These are phyloP conservation scores for Macrophomina phaseolina DNA, from an alignment of 2,329 filamentous ascomycete species.

Conservation along the genomic window DNA sequence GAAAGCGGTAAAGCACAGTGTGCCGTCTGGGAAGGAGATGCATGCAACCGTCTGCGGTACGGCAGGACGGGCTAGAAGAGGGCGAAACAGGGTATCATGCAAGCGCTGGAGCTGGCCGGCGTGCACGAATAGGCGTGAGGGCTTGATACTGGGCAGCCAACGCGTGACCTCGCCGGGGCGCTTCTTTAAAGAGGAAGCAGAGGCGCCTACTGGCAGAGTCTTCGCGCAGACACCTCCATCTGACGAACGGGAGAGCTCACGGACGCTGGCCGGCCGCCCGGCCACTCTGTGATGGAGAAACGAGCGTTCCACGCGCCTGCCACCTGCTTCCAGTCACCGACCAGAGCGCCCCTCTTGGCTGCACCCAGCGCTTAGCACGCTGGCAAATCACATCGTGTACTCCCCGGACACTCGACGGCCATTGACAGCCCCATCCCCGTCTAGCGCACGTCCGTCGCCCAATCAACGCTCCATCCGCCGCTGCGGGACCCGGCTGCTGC, in stretches of 20 bases:
- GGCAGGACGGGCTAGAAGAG: conserved; percentile 35
- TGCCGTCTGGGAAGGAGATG: conserved; percentile 45
- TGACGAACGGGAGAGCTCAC: background rate
- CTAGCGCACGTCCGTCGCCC: too few relatives aligned
- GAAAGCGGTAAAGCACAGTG: conserved; percentile 47
- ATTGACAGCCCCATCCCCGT: too few relatives aligned
- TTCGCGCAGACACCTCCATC: conserved; percentile 11
- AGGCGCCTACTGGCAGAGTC: conserved; percentile 26
- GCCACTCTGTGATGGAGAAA: too few relatives aligned
- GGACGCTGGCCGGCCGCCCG: too few relatives aligned
- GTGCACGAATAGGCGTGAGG: background rate
- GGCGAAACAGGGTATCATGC: conserved; percentile 35
- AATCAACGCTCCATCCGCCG: too few relatives aligned
- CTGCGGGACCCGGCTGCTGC: too few relatives aligned
- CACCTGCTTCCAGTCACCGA: too few relatives aligned
- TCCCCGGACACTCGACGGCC: too few relatives aligned
- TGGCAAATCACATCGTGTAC: too few relatives aligned
- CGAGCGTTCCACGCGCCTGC: too few relatives aligned
- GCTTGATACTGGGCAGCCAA: conserved; percentile 20
- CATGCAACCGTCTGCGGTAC: conserved; percentile 49
- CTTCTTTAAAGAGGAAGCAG: conserved; percentile 23
- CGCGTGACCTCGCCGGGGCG: conserved; percentile 22
- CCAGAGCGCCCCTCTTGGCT: too few relatives aligned
- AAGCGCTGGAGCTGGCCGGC: conserved; percentile 15
- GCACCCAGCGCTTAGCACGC: too few relatives aligned